Base-by-base conservation (phyloP, 2,329 filamentous ascomycete genomes). In the Fusarium metavorans region DNA sequence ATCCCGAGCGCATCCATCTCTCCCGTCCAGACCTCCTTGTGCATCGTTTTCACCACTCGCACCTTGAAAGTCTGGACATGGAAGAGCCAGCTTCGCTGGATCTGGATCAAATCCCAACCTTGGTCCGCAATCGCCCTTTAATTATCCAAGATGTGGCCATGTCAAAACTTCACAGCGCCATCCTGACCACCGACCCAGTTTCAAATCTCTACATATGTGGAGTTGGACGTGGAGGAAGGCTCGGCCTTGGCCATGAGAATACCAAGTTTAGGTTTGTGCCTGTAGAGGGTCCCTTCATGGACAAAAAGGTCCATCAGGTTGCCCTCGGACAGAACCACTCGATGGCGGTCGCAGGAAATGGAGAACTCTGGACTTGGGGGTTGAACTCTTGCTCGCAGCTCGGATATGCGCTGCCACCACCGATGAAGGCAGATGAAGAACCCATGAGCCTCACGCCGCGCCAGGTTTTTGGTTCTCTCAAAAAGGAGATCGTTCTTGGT, bases 351-450 rank as follows among this genome's bases (percentile, higher is more conserved):
- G 93, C 94, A 5, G 92, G 92, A n/a, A 88, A 92, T 63, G 96
- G 97, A n/a, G 94, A 97, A 76, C 90, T 98, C 7, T 98, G 94
- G 87, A 97, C 95, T 2, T 99, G 97, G 97, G 97, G 97, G 9
- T 94, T 93, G 74, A 98, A 98, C 78, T 91, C 89, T 9, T 92
- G 91, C 80, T 95, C 93, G 1, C 96, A 98, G 81, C 88, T 99
- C 16, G 97, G 97, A 6, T 98, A 98, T 81, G 85, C 89, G 20
- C 85, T 98, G 18, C 94, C 95, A 10, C 82, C 87, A 18, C 89
- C 92, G 2, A 82, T 86, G 10, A 88, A 91, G 75, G 89, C 90
- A 63, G 94, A 98, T 61, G 94, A 98, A 77, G 94, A 97, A 68
- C 93, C 95, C 0, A 92, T 97, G 76, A 96, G 95, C 76, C 88